These are phyloP conservation scores for Trichocladium antarcticum DNA, from an alignment of 495 filamentous ascomycete genomes.

Conservation along the genomic window DNA sequence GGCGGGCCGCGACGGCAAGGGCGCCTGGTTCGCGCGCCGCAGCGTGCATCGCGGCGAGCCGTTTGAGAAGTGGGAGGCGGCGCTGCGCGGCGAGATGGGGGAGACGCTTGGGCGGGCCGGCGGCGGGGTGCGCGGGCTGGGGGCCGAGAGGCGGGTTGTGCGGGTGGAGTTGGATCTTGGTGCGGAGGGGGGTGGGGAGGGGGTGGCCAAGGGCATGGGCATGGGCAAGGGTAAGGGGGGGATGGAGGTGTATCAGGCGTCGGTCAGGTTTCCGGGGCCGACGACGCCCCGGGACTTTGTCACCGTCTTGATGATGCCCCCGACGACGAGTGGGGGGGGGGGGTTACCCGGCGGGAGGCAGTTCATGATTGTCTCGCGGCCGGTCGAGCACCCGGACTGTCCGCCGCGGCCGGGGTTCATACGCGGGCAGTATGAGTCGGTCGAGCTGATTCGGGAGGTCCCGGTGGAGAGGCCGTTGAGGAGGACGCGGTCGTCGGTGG, in stretches of 20 bases:
- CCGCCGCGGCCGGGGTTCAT: constrained; percentile 59
- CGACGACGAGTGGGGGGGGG: neutral
- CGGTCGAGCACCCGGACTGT: constrained; percentile 63
- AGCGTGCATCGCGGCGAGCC: constrained; percentile 50
- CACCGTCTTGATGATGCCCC: constrained; percentile 53
- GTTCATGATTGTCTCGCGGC: constrained; percentile 80
- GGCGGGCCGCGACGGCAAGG: constrained; percentile 63
- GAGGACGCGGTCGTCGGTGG: constrained; percentile 26
- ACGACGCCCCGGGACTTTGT: constrained; percentile 84
- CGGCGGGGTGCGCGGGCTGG: constrained; percentile 63
- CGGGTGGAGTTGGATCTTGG: constrained; percentile 29
- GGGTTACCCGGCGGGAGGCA: constrained; percentile 33
- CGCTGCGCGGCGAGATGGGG: constrained; percentile 49
- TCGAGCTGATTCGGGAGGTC: constrained; percentile 84
- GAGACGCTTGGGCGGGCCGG: constrained; percentile 48
- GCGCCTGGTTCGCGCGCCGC: constrained; percentile 79
- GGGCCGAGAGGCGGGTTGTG: constrained; percentile 64
- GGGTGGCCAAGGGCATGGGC: too few species aligned
- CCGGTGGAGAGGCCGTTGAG: constrained; percentile 35
- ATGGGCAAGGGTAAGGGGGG: neutral
- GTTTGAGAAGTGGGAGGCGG: constrained; percentile 32
- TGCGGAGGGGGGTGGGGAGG: constrained; percentile 41
- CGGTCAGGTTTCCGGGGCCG: constrained; percentile 81
- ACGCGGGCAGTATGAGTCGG: constrained; percentile 77
- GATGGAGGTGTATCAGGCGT: constrained; percentile 61